Percentiles rank a stretch among this genome's conserved stretches.
Evolutionary conservation across 306 rosid species (phyloP).

Genomic region (Alnus glutinosa): DNA sequence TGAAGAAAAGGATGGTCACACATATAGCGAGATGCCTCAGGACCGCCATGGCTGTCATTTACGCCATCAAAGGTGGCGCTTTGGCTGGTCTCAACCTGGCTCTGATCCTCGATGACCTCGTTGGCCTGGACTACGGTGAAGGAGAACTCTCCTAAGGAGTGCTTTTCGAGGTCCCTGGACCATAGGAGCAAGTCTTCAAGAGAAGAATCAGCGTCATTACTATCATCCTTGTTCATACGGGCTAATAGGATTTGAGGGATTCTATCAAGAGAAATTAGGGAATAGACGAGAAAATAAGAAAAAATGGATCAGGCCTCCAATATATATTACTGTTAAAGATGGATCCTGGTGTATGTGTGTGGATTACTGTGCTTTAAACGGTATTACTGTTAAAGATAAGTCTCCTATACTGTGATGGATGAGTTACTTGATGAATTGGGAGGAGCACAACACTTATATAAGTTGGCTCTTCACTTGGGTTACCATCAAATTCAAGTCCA

Average conservation of each 20-base stretch:
- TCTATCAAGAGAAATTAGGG: too few relatives aligned
- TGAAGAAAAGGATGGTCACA: conserved; percentile 58
- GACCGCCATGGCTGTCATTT: conserved; percentile 91
- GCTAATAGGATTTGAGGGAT: conserved; percentile 11
- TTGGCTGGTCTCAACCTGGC: conserved; percentile 78
- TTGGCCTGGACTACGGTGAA: conserved; percentile 86
- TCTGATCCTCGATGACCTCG: conserved; percentile 70
- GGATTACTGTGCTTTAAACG: too few relatives aligned
- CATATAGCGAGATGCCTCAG: conserved; percentile 66
- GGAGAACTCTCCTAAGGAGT: conserved; percentile 73
- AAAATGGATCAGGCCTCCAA: too few relatives aligned
- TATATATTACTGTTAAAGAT: too few relatives aligned
- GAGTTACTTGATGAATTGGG: too few relatives aligned
- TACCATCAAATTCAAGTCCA: too few relatives aligned
- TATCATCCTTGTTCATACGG: conserved; percentile 80
- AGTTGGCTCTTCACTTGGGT: too few relatives aligned
- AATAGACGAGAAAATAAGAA: too few relatives aligned
- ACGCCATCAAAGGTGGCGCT: conserved; percentile 74
- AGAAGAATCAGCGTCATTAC: conserved; percentile 39
- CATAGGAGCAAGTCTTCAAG: conserved; percentile 62
- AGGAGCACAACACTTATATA: too few relatives aligned
- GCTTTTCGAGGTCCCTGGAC: conserved; percentile 66
- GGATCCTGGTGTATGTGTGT: too few relatives aligned
- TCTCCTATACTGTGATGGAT: too few relatives aligned
- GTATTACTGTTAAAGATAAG: too few relatives aligned